Percentiles rank a stretch among this genome's conserved stretches.
Evolutionary conservation across 176 grass and related monocot species (phyloP).

Genomic region (Aechmea fasciata): DNA sequence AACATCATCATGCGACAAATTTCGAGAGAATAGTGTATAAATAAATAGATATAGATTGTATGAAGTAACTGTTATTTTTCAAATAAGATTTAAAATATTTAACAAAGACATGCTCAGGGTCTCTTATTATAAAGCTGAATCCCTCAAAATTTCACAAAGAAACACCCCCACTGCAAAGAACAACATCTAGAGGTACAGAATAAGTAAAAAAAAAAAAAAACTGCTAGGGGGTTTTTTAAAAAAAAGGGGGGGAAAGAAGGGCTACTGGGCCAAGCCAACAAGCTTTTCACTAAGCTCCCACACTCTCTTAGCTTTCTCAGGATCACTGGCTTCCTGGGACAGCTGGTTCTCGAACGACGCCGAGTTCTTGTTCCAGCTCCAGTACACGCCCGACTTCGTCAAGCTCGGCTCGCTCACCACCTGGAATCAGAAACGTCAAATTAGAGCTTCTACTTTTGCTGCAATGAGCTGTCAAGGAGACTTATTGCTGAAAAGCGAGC

Average conservation of each 20-base stretch:
- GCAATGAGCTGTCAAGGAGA: too few relatives aligned
- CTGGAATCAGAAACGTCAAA: constrained; percentile 11
- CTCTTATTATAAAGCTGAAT: constrained; percentile 22
- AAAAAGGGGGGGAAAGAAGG: neutral
- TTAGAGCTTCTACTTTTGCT: neutral
- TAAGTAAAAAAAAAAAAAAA: neutral
- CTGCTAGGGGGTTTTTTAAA: neutral
- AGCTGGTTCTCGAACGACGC: constrained; percentile 95
- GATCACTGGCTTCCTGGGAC: constrained; percentile 82
- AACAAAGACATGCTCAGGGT: neutral
- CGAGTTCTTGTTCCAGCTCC: constrained; percentile 99
- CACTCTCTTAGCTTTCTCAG: constrained; percentile 71
- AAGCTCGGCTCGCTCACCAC: constrained; percentile 85
- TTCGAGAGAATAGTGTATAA: too few relatives aligned
- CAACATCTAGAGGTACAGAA: neutral
- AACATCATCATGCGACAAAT: too few relatives aligned
- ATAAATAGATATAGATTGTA: too few relatives aligned
- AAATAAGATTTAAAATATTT: neutral
- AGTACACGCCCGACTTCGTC: constrained; percentile 87
- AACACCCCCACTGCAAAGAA: constrained; percentile 8
- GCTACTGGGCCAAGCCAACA: constrained; percentile 48
- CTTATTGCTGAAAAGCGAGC: too few relatives aligned
- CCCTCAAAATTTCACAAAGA: constrained; percentile 23
- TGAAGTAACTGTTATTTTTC: too few relatives aligned
- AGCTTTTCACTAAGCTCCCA: constrained; percentile 96